Conservation (phyloP, 2,329 filamentous ascomycete species). For the Pestalotiopsis sp. region DNA sequence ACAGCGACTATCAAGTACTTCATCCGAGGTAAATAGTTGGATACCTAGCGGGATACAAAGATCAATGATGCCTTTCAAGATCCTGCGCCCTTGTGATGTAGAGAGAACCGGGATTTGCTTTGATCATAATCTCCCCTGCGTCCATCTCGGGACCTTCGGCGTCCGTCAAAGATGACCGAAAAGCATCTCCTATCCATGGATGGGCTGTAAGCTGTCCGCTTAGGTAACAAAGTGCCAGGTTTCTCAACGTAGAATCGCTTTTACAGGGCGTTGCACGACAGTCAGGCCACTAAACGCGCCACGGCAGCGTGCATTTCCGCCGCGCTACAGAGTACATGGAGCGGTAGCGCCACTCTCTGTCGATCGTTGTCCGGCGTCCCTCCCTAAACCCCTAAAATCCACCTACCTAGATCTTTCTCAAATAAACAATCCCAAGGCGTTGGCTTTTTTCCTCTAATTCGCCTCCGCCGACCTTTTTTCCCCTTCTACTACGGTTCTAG, state of each 20-base stretch:
- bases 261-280: slow-evolving; percentile 11
- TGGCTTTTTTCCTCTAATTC: neutral
- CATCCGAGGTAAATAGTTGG: too few species aligned
- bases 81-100: neutral
- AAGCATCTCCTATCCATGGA: neutral
- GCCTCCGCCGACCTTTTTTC: neutral
- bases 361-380: slow-evolving; percentile 8
- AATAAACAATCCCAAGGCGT: neutral
- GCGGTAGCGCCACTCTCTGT: slow-evolving; percentile 13
- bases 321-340: neutral
- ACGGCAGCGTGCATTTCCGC: slow-evolving; percentile 3
- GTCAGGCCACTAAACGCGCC: slow-evolving; percentile 15
- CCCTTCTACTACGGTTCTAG: neutral
- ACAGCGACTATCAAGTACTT: too few species aligned
- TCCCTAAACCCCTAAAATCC: slow-evolving; percentile 15
- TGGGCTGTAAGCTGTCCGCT: neutral
- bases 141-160: neutral
- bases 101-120: neutral
- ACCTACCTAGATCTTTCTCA: neutral
- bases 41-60: neutral
- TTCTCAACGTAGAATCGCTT: neutral
- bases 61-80: neutral
- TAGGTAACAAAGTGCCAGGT: neutral
- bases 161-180: neutral
- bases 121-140: neutral